phyloP scores from a whole-genome alignment of 352 stramenopile genomes.

The Stramenopiles sp. region DNA sequence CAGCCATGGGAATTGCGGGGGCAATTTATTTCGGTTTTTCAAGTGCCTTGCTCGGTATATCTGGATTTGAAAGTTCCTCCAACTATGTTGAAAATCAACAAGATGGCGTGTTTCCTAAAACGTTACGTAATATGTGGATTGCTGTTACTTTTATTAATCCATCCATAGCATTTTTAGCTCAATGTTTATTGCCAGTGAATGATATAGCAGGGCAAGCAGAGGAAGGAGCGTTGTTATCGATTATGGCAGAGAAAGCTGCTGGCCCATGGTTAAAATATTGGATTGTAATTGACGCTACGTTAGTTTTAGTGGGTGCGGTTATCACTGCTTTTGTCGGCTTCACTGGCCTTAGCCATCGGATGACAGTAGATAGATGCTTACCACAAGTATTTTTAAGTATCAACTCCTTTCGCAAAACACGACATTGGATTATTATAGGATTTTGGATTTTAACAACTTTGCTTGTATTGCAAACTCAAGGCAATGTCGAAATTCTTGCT shows the following conservation, averaged over 20 bases:
- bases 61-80: conserved; percentile 73
- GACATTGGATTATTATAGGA: not conserved
- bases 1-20: conserved; percentile 9
- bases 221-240: not conserved
- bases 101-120: conserved; percentile 79
- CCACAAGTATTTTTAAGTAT: not conserved
- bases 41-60: conserved; percentile 79
- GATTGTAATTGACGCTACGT: not conserved
- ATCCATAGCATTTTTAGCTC: conserved; percentile 62
- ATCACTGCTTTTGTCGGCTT: not conserved
- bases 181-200: conserved; percentile 58
- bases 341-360: not conserved
- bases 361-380: not conserved
- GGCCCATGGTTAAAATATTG: not conserved
- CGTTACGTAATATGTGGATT: conserved; percentile 71
- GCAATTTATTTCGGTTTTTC: conserved; percentile 68
- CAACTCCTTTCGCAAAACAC: not conserved
- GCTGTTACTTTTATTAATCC: conserved; percentile 79
- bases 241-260: not conserved
- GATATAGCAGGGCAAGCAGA: conserved; percentile 7
- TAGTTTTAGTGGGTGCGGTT: not conserved
- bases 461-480: not conserved
- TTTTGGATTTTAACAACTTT: not conserved
- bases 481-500: not conserved
- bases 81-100: conserved; percentile 82